Base-by-base conservation (phyloP, 1,284 basidiomycete species). In the Naganishia liquefaciens region DNA sequence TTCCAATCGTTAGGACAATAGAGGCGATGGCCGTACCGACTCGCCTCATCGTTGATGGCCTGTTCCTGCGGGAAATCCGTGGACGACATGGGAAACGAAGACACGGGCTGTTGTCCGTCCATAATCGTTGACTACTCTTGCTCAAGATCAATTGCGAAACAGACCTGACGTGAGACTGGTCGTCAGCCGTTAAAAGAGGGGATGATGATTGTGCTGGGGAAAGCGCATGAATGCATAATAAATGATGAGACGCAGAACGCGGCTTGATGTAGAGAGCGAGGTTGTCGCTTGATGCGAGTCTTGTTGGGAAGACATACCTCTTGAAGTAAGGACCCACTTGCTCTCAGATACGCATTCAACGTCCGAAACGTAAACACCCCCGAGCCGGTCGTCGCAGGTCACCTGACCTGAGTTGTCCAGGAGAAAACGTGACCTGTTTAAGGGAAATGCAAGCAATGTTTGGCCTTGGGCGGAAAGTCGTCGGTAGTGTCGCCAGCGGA, bases 371-470 rank as follows among this genome's bases (percentile, higher is more conserved):
- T 60, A 60, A 60, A 49, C 46, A 60, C 15, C 3, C 52, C 19
- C 53, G 53, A 25, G n/a, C 54, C 10, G 33, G 9, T 37, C 23
- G 43, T 58, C 15, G 44, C 30, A 60, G 46, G 57, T 60, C 57
- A 60, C 57, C 57, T 60, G 57, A 60, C 57, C 46, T 60, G 57
- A 60, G 47, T 60, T 50, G 33, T n/a, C 21, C 28, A 6, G 43
- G 46, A 60, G 57, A 60, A 37, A 60, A 60, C 57, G 57, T 60
- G 57, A 60, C 57, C 57, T 39, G 46, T 47, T 60, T 50, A 53
- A 39, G 33, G 30, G 25, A 27, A 19, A n/a, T 30, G 30, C 30
- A 19, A 13, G 30, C 49, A 21, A 25, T 47, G 19, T 25, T 47
- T n/a, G n/a, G n/a, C 21, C 43, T 47, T 6, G 21, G 19, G 21